These are phyloP conservation scores for Pterocarpus santalinus DNA, from an alignment of 306 rosid genomes.

Conservation along the genomic window DNA sequence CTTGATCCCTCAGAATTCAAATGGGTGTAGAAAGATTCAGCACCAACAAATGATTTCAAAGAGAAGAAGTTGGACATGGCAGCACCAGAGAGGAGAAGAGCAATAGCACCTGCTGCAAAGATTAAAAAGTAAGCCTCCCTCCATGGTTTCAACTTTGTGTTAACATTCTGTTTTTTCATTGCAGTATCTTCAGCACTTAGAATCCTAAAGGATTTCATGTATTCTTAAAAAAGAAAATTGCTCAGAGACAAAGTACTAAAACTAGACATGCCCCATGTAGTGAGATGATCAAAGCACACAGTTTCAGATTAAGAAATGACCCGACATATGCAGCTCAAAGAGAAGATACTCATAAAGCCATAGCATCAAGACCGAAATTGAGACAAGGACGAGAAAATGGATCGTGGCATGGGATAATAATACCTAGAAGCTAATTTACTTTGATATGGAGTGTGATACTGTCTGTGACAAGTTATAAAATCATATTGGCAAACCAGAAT, in stretches of 20 bases:
- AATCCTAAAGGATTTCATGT: slow-evolving; percentile 23
- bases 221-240: slow-evolving; percentile 37
- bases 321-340: slow-evolving; percentile 44
- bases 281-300: not conserved
- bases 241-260: not conserved
- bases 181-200: slow-evolving; percentile 37
- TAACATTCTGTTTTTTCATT: slow-evolving; percentile 50
- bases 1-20: slow-evolving; percentile 35
- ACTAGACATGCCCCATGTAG: not conserved
- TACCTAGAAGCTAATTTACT: slow-evolving; percentile 2
- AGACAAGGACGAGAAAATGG: slow-evolving; percentile 27
- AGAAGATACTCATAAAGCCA: slow-evolving; percentile 50
- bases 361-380: slow-evolving; percentile 45
- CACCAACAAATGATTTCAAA: slow-evolving; percentile 55
- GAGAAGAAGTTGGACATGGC: slow-evolving; percentile 60
- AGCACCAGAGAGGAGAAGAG: slow-evolving; percentile 51
- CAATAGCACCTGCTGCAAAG: slow-evolving; percentile 52
- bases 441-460: not conserved
- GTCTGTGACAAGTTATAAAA: not conserved
- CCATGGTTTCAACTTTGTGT: slow-evolving; percentile 54
- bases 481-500: slow-evolving; percentile 32
- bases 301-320: slow-evolving; percentile 35
- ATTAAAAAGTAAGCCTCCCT: slow-evolving; percentile 58
- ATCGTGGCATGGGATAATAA: slow-evolving; percentile 15
- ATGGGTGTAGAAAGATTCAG: slow-evolving; percentile 52